A percentile compares a stretch with the other conserved stretches of the same genome.
Evolutionary conservation across 306 rosid species (phyloP).

Genomic region (Mimosa pudica): DNA sequence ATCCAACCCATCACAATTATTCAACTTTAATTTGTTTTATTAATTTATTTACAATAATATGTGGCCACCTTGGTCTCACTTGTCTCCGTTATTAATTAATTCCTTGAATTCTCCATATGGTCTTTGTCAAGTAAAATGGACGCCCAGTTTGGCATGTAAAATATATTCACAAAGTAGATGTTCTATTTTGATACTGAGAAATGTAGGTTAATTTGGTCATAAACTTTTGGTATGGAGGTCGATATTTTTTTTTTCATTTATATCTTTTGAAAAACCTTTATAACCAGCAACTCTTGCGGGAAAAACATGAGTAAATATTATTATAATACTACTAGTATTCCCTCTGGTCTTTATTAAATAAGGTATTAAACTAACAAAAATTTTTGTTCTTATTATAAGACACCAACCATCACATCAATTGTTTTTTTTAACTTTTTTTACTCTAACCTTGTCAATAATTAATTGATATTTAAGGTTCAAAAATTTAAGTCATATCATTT

Average conservation of each 20-base stretch:
- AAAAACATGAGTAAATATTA: background rate
- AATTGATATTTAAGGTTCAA: too few relatives aligned
- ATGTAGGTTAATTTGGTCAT: background rate
- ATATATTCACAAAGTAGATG: background rate
- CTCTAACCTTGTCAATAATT: too few relatives aligned
- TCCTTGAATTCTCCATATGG: constrained; percentile 1
- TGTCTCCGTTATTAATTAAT: constrained; percentile 38
- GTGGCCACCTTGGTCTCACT: constrained; percentile 44
- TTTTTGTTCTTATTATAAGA: too few relatives aligned
- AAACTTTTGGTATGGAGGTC: background rate
- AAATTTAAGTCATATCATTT: too few relatives aligned
- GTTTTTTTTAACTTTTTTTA: too few relatives aligned
- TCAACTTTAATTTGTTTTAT: background rate
- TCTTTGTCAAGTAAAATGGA: background rate
- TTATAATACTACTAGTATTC: too few relatives aligned
- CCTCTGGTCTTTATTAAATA: too few relatives aligned
- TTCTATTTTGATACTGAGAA: background rate
- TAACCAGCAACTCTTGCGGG: background rate
- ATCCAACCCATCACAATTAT: background rate
- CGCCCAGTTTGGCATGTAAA: background rate
- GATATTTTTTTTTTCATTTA: background rate
- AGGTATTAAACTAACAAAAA: too few relatives aligned
- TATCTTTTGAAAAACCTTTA: background rate
- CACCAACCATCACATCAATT: too few relatives aligned
- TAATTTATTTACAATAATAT: background rate